Evolutionary conservation across 208 protist species (phyloP).

Genomic region (Acanthamoeba lenticulata): DNA sequence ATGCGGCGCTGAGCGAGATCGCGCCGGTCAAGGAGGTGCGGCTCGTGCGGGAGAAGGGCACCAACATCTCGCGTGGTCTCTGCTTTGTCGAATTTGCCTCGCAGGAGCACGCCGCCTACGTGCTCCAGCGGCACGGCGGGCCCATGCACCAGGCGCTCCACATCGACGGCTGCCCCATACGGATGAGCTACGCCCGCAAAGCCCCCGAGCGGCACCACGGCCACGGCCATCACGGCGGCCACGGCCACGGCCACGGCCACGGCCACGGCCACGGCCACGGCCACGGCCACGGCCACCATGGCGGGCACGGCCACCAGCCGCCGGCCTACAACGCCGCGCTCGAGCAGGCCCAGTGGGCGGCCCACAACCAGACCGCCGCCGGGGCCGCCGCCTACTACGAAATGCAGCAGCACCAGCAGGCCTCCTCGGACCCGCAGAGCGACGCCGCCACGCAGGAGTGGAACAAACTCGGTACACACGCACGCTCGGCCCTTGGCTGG

Average conservation of each 20-base stretch:
- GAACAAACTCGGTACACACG: neutral
- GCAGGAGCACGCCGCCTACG: constrained; percentile 29
- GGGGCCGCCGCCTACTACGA: neutral
- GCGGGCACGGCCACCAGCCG: neutral
- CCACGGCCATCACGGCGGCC: neutral
- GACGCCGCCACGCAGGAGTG: neutral
- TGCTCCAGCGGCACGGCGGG: neutral
- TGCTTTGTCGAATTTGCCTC: constrained; percentile 56
- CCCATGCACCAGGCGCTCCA: neutral
- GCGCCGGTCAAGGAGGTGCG: constrained; percentile 43
- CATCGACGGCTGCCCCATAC: constrained; percentile 7
- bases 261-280: neutral
- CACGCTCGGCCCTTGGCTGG: neutral
- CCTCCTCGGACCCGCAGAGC: neutral
- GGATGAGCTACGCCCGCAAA: constrained; percentile 30
- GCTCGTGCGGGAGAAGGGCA: constrained; percentile 47
- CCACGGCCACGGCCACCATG: neutral
- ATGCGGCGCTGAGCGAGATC: neutral
- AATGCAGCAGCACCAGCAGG: constrained; percentile 47
- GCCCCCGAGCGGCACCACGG: neutral
- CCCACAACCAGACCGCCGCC: neutral
- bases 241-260: neutral
- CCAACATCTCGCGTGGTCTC: constrained; percentile 34
- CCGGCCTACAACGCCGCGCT: neutral
- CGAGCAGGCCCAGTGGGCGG: constrained; percentile 58